Conservation (phyloP, 2,329 filamentous ascomycete species). For the Penicillium fuscoglaucum region DNA sequence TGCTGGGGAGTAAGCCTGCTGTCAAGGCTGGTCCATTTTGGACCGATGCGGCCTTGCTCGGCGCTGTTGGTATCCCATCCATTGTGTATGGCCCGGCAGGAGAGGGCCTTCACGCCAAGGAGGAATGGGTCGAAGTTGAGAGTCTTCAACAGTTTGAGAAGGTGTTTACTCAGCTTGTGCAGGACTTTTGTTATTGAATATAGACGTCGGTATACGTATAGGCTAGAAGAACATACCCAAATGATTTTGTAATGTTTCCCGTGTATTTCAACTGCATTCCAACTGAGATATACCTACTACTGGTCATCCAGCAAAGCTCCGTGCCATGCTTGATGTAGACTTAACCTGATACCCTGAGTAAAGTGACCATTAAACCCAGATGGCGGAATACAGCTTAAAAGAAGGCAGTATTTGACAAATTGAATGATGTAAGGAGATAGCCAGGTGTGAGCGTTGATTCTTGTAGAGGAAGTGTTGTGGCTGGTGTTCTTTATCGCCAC, state of each 20-base stretch:
- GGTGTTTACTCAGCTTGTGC: constrained; percentile 21
- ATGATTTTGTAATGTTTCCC: neutral
- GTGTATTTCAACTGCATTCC: neutral
- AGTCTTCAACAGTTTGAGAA: constrained; percentile 42
- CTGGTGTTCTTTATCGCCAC: constrained; percentile 23
- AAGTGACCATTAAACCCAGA: neutral
- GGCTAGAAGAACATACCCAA: neutral
- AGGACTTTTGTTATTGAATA: constrained; percentile 22
- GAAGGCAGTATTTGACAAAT: neutral
- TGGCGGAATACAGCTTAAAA: neutral
- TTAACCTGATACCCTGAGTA: neutral
- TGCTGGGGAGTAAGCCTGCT: constrained; percentile 28
- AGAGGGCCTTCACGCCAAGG: constrained; percentile 52
- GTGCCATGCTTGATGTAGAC: neutral
- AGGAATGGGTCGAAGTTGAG: constrained; percentile 52
- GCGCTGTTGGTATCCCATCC: constrained; percentile 47
- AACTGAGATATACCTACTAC: neutral
- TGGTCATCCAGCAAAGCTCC: neutral
- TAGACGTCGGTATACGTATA: neutral
- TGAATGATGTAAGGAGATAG: neutral
- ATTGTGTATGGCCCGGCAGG: constrained; percentile 52
- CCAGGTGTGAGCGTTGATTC: neutral
- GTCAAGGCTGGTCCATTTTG: constrained; percentile 45
- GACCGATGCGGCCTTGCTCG: constrained; percentile 55
- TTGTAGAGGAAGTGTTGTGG: neutral